Base-by-base conservation (phyloP, 345 rosid genomes). In the Hibiscus tridactylites region DNA sequence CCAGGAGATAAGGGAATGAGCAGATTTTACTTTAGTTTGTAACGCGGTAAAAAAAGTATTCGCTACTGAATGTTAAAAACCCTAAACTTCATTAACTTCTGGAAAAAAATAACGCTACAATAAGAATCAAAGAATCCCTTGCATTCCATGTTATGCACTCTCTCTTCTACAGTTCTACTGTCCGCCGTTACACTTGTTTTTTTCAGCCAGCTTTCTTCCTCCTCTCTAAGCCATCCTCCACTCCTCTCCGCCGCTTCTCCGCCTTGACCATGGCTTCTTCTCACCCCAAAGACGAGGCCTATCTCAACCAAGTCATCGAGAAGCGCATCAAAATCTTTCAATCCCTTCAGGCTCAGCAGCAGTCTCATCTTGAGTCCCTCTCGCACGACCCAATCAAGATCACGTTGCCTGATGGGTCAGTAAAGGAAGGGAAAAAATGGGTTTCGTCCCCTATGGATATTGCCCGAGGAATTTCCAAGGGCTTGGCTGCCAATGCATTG, bases 351-450 rank as follows among this genome's bases (percentile, higher is more conserved):
- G 78, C 92, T 1, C 71, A 82, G 72, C 98, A 88, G 65, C 82
- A 81, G 33, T 74, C 85, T 44, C 83, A 81, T 49, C 82, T 87
- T 16, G 81, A 83, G 70, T 87, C 92, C 50, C 80, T 85, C 3
- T 81, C 91, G 1, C 91, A 83, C 53, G 98, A 92, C 65, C 84
- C 90, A 28, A 89, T 95, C 85, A 87, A 87, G 93, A 79, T 92
- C 68, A 84, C 88, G 2, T 82, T 92, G 75, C 86, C 81, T 0
- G 85, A 91, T 76, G 97, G 97, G 62, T 75, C 76, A 1, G 90
- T 90, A 75, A 92, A 89, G 85, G 97, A 92, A 73, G 99, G 98
- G n/a, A 89, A 81, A 83, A 89, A 74, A 54, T 92, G 98, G 97
- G 79, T 76, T 68, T 80, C 98, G 8, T 75, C 91, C 19, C 99